Evolutionary conservation across 2,329 filamentous ascomycete species (phyloP).

Genomic region (Dactylellina haptotyla): DNA sequence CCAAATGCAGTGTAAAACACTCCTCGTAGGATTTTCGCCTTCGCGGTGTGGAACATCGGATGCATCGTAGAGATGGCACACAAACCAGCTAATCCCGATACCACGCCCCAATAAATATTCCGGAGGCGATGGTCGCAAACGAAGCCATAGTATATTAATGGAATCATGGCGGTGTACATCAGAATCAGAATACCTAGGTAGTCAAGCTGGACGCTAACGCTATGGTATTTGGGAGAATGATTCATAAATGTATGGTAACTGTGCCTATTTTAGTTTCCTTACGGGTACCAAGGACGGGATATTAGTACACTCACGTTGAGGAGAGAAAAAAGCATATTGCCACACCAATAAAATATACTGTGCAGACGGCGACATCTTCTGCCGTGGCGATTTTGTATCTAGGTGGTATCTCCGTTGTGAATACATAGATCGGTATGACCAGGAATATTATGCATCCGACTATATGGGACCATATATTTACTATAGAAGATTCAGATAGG

Average conservation of each 20-base stretch:
- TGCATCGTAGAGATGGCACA: slow-evolving; percentile 62
- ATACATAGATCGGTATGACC: slow-evolving; percentile 61
- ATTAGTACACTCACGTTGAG: slow-evolving; percentile 60
- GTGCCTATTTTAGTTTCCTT: slow-evolving; percentile 18
- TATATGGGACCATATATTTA: slow-evolving; percentile 66
- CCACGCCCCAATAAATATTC: slow-evolving; percentile 61
- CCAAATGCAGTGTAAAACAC: slow-evolving; percentile 63
- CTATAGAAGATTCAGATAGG: slow-evolving; percentile 55
- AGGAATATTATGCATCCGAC: slow-evolving; percentile 63
- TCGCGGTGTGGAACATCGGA: slow-evolving; percentile 61
- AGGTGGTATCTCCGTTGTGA: slow-evolving; percentile 60
- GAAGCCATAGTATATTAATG: slow-evolving; percentile 70
- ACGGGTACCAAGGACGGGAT: background rate
- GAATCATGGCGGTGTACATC: slow-evolving; percentile 72
- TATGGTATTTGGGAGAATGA: slow-evolving; percentile 66
- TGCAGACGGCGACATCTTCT: slow-evolving; percentile 63
- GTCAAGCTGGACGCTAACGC: slow-evolving; percentile 70
- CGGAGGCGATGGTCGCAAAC: slow-evolving; percentile 61
- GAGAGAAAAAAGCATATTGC: slow-evolving; percentile 65
- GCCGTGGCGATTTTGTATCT: slow-evolving; percentile 61
- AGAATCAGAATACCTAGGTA: slow-evolving; percentile 71
- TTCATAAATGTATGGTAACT: slow-evolving; percentile 70
- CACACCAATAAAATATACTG: slow-evolving; percentile 64
- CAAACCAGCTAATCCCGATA: slow-evolving; percentile 60
- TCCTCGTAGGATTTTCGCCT: slow-evolving; percentile 62